Percentiles rank a stretch among this genome's conserved stretches.
phyloP scores from a whole-genome alignment of 2,329 filamentous ascomycete genomes.

The Aureobasidium sp. region DNA sequence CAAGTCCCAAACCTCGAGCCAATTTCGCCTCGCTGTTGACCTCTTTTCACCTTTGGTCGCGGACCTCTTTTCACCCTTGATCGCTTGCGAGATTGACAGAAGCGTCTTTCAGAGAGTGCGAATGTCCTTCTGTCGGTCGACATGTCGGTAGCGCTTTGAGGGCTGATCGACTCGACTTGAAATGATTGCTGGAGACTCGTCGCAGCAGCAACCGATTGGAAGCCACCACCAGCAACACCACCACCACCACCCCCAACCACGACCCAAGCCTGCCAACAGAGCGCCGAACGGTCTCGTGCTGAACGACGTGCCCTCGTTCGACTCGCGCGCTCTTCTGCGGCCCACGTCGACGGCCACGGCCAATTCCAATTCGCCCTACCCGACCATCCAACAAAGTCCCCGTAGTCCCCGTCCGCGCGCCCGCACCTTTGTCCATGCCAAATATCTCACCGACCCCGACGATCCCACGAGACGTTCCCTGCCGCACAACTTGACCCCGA shows the following conservation, averaged over 20 bases:
- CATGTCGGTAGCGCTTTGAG: not conserved
- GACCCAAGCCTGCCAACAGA: not conserved
- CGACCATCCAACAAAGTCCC: constrained; percentile 20
- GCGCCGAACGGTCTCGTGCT: constrained; percentile 14
- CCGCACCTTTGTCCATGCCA: constrained; percentile 33
- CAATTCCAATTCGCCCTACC: constrained; percentile 23
- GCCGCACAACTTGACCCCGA: constrained; percentile 17
- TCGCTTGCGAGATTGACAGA: not conserved
- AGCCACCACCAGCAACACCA: not conserved
- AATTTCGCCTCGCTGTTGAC: not conserved
- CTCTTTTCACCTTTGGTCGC: not conserved
- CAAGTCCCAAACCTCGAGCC: not conserved
- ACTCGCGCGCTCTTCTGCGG: constrained; percentile 16
- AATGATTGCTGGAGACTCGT: constrained; percentile 5
- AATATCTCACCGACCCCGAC: constrained; percentile 22
- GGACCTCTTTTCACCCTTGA: not conserved
- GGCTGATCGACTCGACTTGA: not conserved
- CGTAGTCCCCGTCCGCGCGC: constrained; percentile 32
- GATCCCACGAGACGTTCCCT: constrained; percentile 24
- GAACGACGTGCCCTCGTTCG: constrained; percentile 17
- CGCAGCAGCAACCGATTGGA: not conserved
- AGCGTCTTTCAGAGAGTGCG: not conserved
- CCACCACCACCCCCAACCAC: not conserved
- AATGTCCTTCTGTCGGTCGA: not conserved
- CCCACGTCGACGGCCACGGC: not conserved